phyloP scores from a whole-genome alignment of 345 rosid species.

The thale cress (Arabidopsis thaliana) region DNA sequence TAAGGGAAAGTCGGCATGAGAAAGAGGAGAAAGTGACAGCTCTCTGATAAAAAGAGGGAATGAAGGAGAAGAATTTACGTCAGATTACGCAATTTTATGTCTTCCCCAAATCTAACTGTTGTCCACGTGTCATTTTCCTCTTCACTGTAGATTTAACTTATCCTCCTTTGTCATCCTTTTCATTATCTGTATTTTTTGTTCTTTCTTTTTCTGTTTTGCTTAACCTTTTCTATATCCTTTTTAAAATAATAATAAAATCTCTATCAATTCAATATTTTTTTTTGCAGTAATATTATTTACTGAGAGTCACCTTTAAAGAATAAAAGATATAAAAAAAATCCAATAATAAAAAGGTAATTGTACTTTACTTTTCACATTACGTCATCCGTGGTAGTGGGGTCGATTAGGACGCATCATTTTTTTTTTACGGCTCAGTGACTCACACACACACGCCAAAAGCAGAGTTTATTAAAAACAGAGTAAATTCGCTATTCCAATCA shows the following conservation, averaged over 20 bases:
- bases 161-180: constrained; percentile 13
- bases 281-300: too few relatives aligned
- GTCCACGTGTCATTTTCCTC: constrained; percentile 26
- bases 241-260: too few relatives aligned
- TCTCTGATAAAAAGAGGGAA: constrained; percentile 25
- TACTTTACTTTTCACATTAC: background rate
- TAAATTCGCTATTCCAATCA: background rate
- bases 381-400: constrained; percentile 34
- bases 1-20: constrained; percentile 19
- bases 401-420: constrained; percentile 19
- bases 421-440: constrained; percentile 16
- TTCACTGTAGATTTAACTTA: constrained; percentile 2
- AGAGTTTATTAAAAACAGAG: background rate
- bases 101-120: background rate
- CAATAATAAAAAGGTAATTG: background rate
- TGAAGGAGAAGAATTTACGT: constrained; percentile 23
- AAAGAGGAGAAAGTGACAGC: constrained; percentile 38
- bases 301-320: background rate
- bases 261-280: too few relatives aligned
- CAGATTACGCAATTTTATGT: constrained; percentile 26
- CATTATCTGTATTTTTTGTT: too few relatives aligned
- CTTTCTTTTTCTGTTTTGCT: too few relatives aligned
- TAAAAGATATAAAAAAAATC: background rate
- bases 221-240: too few relatives aligned
- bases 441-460: constrained; percentile 25